These are phyloP conservation scores for rapeseed (Brassica napus) DNA, from an alignment of 345 rosid genomes.

Conservation along the genomic window Da-Ae NC_063436.1:7011001-7011500, in stretches of 20 bases:
- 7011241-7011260: not conserved
- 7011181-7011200: too few species aligned
- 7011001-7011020: constrained; percentile 11
- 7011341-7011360: too few species aligned
- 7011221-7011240: not conserved
- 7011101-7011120: constrained; percentile 6
- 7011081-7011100: not conserved
- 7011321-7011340: too few species aligned
- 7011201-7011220: not conserved
- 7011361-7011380: too few species aligned
- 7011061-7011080: constrained; percentile 7
- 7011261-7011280: not conserved
- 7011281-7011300: not conserved
- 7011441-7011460: not conserved
- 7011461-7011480: not conserved
- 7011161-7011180: not conserved
- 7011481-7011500: not conserved
- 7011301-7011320: too few species aligned
- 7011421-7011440: too few species aligned
- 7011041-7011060: constrained; percentile 28
- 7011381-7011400: too few species aligned
- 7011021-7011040: not conserved
- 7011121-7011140: not conserved
- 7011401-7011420: too few species aligned
- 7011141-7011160: not conserved